Evolutionary conservation across 345 rosid species (phyloP).

Genomic region (Clausena lansium): DNA sequence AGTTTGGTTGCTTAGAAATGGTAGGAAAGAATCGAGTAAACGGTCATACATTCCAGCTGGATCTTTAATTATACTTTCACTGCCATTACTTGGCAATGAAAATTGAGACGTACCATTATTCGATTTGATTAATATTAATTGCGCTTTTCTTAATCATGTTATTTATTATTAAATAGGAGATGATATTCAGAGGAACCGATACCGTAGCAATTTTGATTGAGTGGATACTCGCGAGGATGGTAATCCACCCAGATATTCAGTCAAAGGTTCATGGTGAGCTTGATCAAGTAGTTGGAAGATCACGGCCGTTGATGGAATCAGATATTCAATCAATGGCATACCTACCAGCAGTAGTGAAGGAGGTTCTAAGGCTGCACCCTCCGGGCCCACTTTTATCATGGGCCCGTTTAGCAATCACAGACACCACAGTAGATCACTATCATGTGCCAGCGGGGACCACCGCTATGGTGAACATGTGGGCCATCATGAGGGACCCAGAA

Average conservation of each 20-base stretch:
- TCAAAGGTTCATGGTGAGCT: slow-evolving; percentile 48
- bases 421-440: slow-evolving; percentile 37
- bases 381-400: slow-evolving; percentile 67
- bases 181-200: slow-evolving; percentile 64
- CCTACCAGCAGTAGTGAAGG: slow-evolving; percentile 44
- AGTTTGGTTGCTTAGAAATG: slow-evolving; percentile 6
- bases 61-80: neutral
- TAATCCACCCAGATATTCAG: slow-evolving; percentile 49
- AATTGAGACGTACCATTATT: neutral
- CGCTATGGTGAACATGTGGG: slow-evolving; percentile 70
- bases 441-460: slow-evolving; percentile 48
- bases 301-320: slow-evolving; percentile 35
- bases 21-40: neutral
- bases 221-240: slow-evolving; percentile 61
- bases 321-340: slow-evolving; percentile 35
- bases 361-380: slow-evolving; percentile 52
- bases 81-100: neutral
- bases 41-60: too few relatives aligned
- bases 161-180: slow-evolving; percentile 33
- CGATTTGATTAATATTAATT: neutral
- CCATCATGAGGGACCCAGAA: slow-evolving; percentile 48
- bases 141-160: neutral
- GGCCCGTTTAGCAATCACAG: slow-evolving; percentile 48
- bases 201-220: slow-evolving; percentile 51
- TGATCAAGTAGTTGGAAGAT: slow-evolving; percentile 42